phyloP scores from a whole-genome alignment of 225 moss, liverwort and hornwort species.

The Neckera pumila region DNA sequence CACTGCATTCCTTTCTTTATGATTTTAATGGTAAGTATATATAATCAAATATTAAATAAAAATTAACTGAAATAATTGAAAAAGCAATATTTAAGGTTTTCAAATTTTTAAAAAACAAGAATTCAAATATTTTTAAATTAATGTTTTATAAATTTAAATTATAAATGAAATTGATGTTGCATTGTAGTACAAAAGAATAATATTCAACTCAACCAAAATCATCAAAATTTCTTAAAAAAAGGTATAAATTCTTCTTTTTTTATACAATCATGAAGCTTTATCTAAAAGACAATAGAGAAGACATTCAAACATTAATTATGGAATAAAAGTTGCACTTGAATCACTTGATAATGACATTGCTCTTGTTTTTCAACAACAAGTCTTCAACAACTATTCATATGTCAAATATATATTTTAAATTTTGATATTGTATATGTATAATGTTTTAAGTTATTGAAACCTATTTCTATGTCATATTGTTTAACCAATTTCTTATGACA shows the following conservation, averaged over 20 bases:
- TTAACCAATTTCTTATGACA: neutral
- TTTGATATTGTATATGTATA: neutral
- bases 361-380: neutral
- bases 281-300: neutral
- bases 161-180: neutral
- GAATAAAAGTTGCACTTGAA: neutral
- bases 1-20: neutral
- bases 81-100: too few relatives aligned
- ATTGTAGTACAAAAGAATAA: neutral
- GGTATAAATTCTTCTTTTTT: neutral
- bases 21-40: neutral
- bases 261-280: neutral
- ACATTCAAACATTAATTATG: neutral
- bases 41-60: too few relatives aligned
- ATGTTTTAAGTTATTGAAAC: neutral
- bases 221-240: neutral
- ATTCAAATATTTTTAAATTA: too few relatives aligned
- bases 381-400: neutral
- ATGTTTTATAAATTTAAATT: too few relatives aligned
- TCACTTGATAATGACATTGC: constrained; percentile 5
- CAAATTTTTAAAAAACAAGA: too few relatives aligned
- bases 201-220: neutral
- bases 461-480: too few relatives aligned
- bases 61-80: too few relatives aligned
- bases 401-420: neutral